Conservation (phyloP, 352 stramenopile species). For the Phytopythium chamaehyphon region DNA sequence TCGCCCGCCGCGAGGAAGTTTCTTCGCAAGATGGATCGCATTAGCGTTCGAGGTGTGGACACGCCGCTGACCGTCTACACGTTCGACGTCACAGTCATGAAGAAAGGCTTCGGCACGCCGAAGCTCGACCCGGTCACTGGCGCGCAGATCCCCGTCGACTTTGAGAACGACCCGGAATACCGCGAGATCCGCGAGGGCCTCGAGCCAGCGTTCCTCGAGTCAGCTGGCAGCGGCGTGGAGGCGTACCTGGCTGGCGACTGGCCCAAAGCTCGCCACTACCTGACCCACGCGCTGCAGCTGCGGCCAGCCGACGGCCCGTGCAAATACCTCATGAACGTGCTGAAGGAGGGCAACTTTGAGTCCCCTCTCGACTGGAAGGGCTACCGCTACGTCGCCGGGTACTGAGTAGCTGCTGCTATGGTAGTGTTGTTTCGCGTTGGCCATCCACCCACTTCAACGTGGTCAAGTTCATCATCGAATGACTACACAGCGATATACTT, state of each 20-base stretch:
- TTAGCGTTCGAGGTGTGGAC: slow-evolving; percentile 80
- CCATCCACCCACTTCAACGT: too few relatives aligned
- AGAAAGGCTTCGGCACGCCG: slow-evolving; percentile 67
- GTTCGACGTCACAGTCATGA: slow-evolving; percentile 82
- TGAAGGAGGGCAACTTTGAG: slow-evolving; percentile 79
- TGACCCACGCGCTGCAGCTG: slow-evolving; percentile 68
- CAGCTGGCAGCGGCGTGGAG: slow-evolving; percentile 56
- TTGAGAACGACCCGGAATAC: slow-evolving; percentile 81
- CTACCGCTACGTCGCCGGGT: slow-evolving; percentile 86
- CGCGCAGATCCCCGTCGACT: slow-evolving; percentile 66
- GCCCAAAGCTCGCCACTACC: slow-evolving; percentile 68
- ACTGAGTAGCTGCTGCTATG: too few relatives aligned
- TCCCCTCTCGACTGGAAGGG: slow-evolving; percentile 91
- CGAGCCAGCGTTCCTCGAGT: slow-evolving; percentile 78
- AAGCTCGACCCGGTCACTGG: slow-evolving; percentile 61
- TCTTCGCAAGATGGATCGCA: slow-evolving; percentile 79
- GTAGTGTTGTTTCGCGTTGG: too few relatives aligned
- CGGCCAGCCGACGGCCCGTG: slow-evolving; percentile 87
- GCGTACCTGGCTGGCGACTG: slow-evolving; percentile 73
- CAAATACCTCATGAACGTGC: slow-evolving; percentile 88
- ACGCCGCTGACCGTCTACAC: slow-evolving; percentile 83
- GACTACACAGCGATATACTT: too few relatives aligned
- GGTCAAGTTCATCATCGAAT: too few relatives aligned
- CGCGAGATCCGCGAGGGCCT: slow-evolving; percentile 79
- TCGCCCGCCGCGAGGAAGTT: slow-evolving; percentile 69